phyloP scores from a whole-genome alignment of 495 filamentous ascomycete species.

The Penicillium odoratum region DNA sequence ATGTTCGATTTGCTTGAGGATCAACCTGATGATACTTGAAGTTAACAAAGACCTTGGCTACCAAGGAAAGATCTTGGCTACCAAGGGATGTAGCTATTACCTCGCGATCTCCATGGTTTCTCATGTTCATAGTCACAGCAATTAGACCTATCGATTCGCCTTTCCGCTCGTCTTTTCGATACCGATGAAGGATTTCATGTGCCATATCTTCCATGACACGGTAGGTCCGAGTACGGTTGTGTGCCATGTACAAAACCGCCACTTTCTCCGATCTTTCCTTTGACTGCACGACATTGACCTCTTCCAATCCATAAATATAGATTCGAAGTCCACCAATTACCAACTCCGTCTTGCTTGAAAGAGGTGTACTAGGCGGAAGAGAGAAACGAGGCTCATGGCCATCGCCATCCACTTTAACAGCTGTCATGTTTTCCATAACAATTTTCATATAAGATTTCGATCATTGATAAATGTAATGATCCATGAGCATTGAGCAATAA shows the following conservation, averaged over 20 bases:
- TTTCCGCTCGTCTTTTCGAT: not conserved
- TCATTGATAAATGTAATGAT: too few species aligned
- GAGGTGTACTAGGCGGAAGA: not conserved
- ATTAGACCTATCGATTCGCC: not conserved
- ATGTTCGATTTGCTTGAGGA: constrained; percentile 3
- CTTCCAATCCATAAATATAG: constrained; percentile 5
- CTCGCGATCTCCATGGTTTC: constrained; percentile 10
- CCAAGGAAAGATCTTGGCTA: too few species aligned
- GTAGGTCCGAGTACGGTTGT: constrained; percentile 8
- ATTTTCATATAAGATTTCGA: too few species aligned
- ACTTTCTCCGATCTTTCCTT: not conserved
- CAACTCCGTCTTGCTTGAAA: constrained; percentile 6
- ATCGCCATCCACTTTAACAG: not conserved
- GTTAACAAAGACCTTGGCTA: too few species aligned
- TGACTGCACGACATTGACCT: not conserved
- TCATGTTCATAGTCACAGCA: constrained; percentile 9
- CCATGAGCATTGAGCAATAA: too few species aligned
- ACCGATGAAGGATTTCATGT: constrained; percentile 8
- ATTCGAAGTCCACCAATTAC: constrained; percentile 1
- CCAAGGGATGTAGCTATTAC: not conserved
- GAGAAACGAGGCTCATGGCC: constrained; percentile 10
- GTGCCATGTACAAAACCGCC: constrained; percentile 5
- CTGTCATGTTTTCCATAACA: not conserved
- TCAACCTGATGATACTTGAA: not conserved
- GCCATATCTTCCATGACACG: constrained; percentile 7